These are phyloP conservation scores for Debaryomyces subglobosus DNA, from an alignment of 1,139 yeast species.

Conservation along the genomic window DNA sequence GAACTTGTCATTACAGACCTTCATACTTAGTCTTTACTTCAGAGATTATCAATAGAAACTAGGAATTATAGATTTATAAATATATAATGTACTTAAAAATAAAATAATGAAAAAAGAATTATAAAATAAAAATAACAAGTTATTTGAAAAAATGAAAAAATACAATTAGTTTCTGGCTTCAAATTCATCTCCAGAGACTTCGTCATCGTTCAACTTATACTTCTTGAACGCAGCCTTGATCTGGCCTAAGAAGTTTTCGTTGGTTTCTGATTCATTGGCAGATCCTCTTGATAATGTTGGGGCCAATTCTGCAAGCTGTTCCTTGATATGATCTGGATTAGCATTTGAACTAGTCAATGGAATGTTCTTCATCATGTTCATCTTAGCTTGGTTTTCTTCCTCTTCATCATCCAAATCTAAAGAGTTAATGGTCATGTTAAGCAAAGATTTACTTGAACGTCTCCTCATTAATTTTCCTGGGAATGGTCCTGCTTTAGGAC, in stretches of 20 bases:
- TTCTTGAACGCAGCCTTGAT: slow-evolving; percentile 57
- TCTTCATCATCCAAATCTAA: slow-evolving; percentile 71
- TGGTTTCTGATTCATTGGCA: slow-evolving; percentile 29
- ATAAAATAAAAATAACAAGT: not conserved
- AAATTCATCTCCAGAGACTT: slow-evolving; percentile 57
- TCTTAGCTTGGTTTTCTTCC: slow-evolving; percentile 17
- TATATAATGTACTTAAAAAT: not conserved
- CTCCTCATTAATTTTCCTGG: slow-evolving; percentile 62
- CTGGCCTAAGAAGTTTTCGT: slow-evolving; percentile 49
- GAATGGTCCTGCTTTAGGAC: slow-evolving; percentile 54
- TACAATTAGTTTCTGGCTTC: slow-evolving; percentile 42
- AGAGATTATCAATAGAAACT: not conserved
- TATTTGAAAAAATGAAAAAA: not conserved
- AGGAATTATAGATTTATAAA: not conserved
- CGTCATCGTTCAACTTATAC: slow-evolving; percentile 43
- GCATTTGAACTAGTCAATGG: slow-evolving; percentile 1
- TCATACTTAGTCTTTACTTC: not conserved
- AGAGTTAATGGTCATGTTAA: slow-evolving; percentile 66
- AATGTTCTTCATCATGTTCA: slow-evolving; percentile 5
- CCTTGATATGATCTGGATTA: slow-evolving; percentile 16
- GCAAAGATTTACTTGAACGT: slow-evolving; percentile 69
- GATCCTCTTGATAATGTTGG: slow-evolving; percentile 41
- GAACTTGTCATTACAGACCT: not conserved
- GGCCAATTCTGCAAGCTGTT: slow-evolving; percentile 30
- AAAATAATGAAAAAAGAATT: not conserved